These are phyloP conservation scores for Echites panduratus DNA, from an alignment of 257 asterid species.

Conservation along the genomic window DNA sequence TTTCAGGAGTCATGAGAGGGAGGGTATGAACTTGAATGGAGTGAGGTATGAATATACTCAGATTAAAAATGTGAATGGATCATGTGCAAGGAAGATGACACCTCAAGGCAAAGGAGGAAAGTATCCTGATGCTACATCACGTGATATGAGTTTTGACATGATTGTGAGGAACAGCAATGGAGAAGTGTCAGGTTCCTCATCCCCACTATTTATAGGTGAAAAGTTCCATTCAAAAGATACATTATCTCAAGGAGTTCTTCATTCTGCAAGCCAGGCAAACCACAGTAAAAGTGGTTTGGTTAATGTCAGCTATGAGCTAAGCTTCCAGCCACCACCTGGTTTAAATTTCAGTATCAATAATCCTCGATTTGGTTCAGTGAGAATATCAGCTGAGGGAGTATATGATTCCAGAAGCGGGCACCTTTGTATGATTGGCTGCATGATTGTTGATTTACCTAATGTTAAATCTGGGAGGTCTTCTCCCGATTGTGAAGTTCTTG, in stretches of 20 bases:
- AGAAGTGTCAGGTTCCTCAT: slow-evolving; percentile 50
- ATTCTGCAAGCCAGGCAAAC: slow-evolving; percentile 25
- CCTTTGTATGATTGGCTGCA: slow-evolving; percentile 85
- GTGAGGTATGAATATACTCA: slow-evolving; percentile 59
- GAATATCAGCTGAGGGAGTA: slow-evolving; percentile 73
- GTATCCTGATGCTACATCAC: slow-evolving; percentile 54
- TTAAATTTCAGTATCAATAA: slow-evolving; percentile 44
- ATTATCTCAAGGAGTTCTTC: slow-evolving; percentile 16
- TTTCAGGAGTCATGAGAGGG: slow-evolving; percentile 35
- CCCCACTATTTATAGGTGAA: slow-evolving; percentile 58
- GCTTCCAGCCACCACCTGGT: slow-evolving; percentile 32
- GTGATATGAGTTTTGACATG: slow-evolving; percentile 73
- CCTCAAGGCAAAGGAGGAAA: slow-evolving; percentile 37
- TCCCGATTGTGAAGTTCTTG: slow-evolving; percentile 61
- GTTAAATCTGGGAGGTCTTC: slow-evolving; percentile 31
- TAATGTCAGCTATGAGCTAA: slow-evolving; percentile 59
- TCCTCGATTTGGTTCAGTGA: slow-evolving; percentile 31
- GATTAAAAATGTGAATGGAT: slow-evolving; percentile 41
- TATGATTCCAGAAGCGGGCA: slow-evolving; percentile 62
- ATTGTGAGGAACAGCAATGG: slow-evolving; percentile 37
- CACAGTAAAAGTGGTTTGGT: slow-evolving; percentile 29
- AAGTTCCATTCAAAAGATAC: slow-evolving; percentile 18
- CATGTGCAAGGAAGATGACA: slow-evolving; percentile 41
- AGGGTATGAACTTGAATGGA: slow-evolving; percentile 19
- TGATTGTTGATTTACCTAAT: slow-evolving; percentile 39